Evolutionary conservation across 129 eudicot species (phyloP).

Genomic region (Artemisia annua): DNA sequence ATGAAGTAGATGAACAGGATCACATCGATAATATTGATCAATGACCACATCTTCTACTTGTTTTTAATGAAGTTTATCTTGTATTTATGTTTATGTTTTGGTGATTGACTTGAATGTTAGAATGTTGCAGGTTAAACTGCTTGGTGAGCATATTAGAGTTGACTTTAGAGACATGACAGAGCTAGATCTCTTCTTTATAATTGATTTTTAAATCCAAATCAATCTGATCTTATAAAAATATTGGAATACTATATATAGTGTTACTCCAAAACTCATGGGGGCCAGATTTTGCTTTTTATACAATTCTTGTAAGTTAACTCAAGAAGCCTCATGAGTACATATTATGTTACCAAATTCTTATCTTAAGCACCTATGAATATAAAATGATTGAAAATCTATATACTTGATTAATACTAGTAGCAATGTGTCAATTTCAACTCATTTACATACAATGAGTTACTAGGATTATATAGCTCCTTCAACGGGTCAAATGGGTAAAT

Average conservation of each 20-base stretch:
- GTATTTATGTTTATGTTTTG: background rate
- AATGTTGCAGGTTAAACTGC: background rate
- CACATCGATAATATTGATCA: conserved; percentile 43
- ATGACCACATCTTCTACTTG: conserved; percentile 34
- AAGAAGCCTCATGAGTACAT: no score
- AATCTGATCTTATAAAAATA: no score
- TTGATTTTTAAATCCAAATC: background rate
- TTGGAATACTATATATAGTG: no score
- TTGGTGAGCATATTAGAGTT: background rate
- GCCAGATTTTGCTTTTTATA: no score
- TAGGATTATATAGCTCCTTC: no score
- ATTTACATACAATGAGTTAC: background rate
- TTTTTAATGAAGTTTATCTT: no score
- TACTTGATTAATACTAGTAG: background rate
- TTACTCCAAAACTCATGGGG: no score
- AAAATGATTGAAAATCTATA: background rate
- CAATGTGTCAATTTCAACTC: background rate
- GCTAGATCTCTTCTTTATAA: background rate
- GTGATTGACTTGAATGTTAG: background rate
- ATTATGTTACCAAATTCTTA: no score
- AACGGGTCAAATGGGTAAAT: no score
- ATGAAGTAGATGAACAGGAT: conserved; percentile 56
- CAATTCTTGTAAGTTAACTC: no score
- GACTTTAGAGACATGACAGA: background rate
- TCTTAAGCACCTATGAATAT: background rate